phyloP scores from a whole-genome alignment of 495 filamentous ascomycete species.

The Collariella sp. region DNA sequence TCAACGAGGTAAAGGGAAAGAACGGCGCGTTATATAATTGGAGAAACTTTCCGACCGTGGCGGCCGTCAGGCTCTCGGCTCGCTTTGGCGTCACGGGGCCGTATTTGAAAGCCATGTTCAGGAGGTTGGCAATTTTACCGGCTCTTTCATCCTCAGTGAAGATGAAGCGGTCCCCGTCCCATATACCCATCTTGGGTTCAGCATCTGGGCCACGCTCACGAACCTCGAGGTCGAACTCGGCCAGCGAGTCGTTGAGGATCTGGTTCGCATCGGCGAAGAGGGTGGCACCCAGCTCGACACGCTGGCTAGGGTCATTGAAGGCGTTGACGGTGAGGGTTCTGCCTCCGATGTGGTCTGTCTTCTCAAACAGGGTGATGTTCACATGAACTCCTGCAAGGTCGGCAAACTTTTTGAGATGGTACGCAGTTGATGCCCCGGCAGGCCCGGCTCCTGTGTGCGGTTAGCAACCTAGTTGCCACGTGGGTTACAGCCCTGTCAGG shows the following conservation, averaged over 20 bases:
- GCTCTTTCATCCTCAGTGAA: slow-evolving; percentile 47
- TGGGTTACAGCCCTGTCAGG: no score
- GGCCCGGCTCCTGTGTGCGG: slow-evolving; percentile 69
- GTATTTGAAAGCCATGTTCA: slow-evolving; percentile 77
- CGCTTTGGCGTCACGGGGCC: slow-evolving; percentile 61
- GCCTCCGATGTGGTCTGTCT: slow-evolving; percentile 69
- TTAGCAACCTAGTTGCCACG: no score
- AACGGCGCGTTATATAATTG: slow-evolving; percentile 70
- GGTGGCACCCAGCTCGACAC: slow-evolving; percentile 81
- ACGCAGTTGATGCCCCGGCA: slow-evolving; percentile 79
- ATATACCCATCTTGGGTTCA: slow-evolving; percentile 59
- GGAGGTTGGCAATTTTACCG: slow-evolving; percentile 42
- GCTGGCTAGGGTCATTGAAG: slow-evolving; percentile 57
- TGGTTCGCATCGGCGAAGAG: slow-evolving; percentile 87
- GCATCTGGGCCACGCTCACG: slow-evolving; percentile 29
- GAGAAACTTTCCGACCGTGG: slow-evolving; percentile 63
- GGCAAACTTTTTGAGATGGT: slow-evolving; percentile 66
- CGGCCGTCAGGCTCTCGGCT: slow-evolving; percentile 64
- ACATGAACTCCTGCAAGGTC: slow-evolving; percentile 41
- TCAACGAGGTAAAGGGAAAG: slow-evolving; percentile 77
- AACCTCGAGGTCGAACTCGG: slow-evolving; percentile 55
- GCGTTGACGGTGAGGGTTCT: slow-evolving; percentile 83
- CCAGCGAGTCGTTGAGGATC: slow-evolving; percentile 68
- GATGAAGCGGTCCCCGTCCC: slow-evolving; percentile 73
- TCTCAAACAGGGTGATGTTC: slow-evolving; percentile 86